Conservation (phyloP, 208 protist genomes). For the Leishmania turanica region DNA sequence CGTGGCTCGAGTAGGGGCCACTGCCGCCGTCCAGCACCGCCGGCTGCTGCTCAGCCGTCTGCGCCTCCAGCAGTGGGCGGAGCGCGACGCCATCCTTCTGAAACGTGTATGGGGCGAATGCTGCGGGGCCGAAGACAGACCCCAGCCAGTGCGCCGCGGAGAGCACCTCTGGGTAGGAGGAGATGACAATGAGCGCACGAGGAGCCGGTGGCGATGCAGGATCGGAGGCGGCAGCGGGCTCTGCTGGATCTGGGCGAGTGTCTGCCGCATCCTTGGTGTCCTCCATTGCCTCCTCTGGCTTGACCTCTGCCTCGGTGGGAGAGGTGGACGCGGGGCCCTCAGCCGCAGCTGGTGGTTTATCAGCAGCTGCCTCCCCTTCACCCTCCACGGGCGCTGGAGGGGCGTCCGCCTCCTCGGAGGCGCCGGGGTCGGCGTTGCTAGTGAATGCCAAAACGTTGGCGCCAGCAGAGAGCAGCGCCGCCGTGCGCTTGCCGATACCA, state of each 20-base stretch:
- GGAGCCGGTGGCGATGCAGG: constrained; percentile 17
- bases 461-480: constrained; percentile 43
- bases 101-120: constrained; percentile 56
- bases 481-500: constrained; percentile 58
- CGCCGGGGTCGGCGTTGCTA: background rate
- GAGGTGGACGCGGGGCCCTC: background rate
- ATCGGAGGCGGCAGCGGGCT: background rate
- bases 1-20: background rate
- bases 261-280: background rate
- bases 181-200: constrained; percentile 54
- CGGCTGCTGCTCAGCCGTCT: background rate
- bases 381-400: background rate
- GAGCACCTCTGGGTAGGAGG: constrained; percentile 42
- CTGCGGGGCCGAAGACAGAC: constrained; percentile 58
- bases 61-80: constrained; percentile 18
- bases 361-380: constrained; percentile 12
- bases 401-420: background rate
- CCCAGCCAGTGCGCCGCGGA: constrained; percentile 45
- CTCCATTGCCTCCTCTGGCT: background rate
- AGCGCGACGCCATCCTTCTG: constrained; percentile 32
- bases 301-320: background rate
- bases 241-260: background rate
- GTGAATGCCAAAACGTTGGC: constrained; percentile 24
- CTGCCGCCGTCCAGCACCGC: background rate
- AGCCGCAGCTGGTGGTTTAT: background rate